Conservation (phyloP, 2,329 filamentous ascomycete species). For the Venturia pyrina region DNA sequence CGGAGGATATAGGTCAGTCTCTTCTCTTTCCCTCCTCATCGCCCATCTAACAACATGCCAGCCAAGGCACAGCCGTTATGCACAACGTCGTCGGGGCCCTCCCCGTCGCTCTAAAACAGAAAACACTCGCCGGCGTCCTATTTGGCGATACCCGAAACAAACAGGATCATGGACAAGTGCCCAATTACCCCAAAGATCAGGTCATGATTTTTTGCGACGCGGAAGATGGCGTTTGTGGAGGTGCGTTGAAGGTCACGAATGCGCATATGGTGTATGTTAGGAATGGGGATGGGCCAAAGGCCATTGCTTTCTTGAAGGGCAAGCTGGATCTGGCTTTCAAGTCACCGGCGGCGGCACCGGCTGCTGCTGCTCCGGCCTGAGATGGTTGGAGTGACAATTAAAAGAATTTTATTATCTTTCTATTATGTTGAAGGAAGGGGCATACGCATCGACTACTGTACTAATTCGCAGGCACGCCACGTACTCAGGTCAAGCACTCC, state of each 20-base stretch:
- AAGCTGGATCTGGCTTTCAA: background rate
- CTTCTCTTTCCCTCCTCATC: slow-evolving; percentile 18
- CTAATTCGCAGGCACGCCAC: no score
- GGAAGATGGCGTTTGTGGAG: slow-evolving; percentile 42
- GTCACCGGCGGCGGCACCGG: no score
- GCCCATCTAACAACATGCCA: slow-evolving; percentile 10
- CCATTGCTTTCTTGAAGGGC: slow-evolving; percentile 2
- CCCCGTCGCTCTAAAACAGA: slow-evolving; percentile 16
- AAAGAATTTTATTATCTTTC: no score
- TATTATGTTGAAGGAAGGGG: no score
- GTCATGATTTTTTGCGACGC: slow-evolving; percentile 39
- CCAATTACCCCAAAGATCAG: slow-evolving; percentile 30
- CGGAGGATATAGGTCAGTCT: slow-evolving; percentile 32
- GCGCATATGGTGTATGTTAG: slow-evolving; percentile 11
- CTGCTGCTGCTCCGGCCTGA: no score
- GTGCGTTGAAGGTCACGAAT: slow-evolving; percentile 26
- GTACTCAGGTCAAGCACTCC: no score
- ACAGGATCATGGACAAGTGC: slow-evolving; percentile 30
- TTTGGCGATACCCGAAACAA: slow-evolving; percentile 38
- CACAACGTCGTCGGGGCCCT: slow-evolving; percentile 25
- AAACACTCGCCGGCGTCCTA: slow-evolving; percentile 32
- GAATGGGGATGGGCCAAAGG: slow-evolving; percentile 5
- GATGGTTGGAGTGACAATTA: no score
- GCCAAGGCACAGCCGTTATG: slow-evolving; percentile 25
- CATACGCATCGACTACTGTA: no score